Evolutionary conservation across 768 basidiomycete species (phyloP), one percentile per base, ranked within the genome.

Genomic region (Leccinum truebloodii): DNA sequence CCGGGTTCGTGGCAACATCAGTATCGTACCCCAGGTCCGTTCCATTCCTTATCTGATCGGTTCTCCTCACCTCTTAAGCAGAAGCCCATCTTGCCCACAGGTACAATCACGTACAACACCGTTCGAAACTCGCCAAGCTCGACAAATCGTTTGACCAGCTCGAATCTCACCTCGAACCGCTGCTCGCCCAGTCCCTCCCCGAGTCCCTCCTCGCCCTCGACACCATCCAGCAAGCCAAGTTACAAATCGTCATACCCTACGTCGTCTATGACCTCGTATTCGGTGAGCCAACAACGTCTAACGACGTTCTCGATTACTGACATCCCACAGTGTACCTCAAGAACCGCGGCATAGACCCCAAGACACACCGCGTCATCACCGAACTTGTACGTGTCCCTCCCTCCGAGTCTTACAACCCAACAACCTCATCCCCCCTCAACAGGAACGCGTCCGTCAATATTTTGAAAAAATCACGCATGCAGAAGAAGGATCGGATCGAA

Each of bases 41-140:
- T n/a, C 18, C 5, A 18, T 7, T 30, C n/a, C 18, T 3, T 52
- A 7, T 9, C 13, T 2, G 4, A 4, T 13, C 9, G 6, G 8
- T 9, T 14, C 5, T 32, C 13, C 30, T 8, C 16, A 13, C 18
- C 14, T 6, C 18, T 9, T 18, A 32, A 32, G 6, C 3, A 67
- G 78, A 94, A 96, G 63, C 93, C 94, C 0, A 85, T 94, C 3
- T 75, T 97, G 30, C 97, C 96, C 74, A 89, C 90, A 2, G 94
- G 94, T 3, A 96, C 94, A 0, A 95, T 98, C 55, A 94, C 94
- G 3, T 90, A 91, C 2, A 98, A 98, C 68, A 98, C 6, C 16
- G 49, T 6, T 16, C 26, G 32, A 35, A 35, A 34, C 32, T 34
- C 32, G 32, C 32, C 32, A 34, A 34, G 32, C 32, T 34, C 32